A percentile compares a stretch with the other conserved stretches of the same genome.
Conservation (phyloP, 2,329 filamentous ascomycete species). For the Trichophyton rubrum region DNA sequence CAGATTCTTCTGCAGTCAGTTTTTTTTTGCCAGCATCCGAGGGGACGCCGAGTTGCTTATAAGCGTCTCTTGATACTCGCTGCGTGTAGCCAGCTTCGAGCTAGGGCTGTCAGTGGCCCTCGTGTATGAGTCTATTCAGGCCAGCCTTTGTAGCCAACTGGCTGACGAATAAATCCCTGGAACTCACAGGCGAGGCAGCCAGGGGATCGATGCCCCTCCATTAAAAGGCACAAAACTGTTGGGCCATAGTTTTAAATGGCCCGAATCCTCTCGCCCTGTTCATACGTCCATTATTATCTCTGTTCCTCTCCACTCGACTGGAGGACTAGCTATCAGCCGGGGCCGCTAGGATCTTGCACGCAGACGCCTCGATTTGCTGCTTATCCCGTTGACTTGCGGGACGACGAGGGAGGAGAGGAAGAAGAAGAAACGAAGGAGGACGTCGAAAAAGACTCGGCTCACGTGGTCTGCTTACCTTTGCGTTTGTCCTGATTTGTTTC, state of each 20-base stretch:
- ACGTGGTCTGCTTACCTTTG: conserved; percentile 2
- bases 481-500: background rate
- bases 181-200: background rate
- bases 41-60: no score
- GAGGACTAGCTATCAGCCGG: background rate
- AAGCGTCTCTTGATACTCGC: background rate
- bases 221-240: background rate
- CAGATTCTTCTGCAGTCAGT: no score
- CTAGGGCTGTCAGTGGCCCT: background rate
- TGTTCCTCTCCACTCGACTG: background rate
- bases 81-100: background rate
- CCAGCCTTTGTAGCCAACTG: background rate
- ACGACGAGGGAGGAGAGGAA: background rate
- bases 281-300: background rate
- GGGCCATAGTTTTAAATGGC: background rate
- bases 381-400: background rate
- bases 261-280: background rate
- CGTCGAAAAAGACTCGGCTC: background rate
- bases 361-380: background rate
- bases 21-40: no score
- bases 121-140: background rate
- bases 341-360: background rate
- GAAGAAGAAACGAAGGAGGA: background rate
- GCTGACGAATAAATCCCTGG: background rate
- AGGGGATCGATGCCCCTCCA: background rate